phyloP scores from a whole-genome alignment of 108 stramenopile species.

The Nannochloropsis oceanica region DNA sequence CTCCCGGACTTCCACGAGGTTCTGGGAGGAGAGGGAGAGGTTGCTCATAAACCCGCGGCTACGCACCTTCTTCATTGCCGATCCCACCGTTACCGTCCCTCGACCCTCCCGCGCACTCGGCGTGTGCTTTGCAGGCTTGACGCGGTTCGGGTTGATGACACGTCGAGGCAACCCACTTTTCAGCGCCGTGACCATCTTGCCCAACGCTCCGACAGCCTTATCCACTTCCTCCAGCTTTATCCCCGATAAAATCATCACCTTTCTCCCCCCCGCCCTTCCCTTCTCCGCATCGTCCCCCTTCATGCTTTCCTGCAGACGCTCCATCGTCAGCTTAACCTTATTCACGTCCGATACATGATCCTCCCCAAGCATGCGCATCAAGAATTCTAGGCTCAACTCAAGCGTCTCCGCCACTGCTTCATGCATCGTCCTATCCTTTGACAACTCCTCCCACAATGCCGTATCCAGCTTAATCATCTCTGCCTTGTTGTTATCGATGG shows the following conservation, averaged over 20 bases:
- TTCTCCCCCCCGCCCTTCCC: not conserved
- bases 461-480: not conserved
- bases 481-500: not conserved
- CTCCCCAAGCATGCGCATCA: slow-evolving; percentile 8
- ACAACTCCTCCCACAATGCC: not conserved
- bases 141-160: not conserved
- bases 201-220: not conserved
- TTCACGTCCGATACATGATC: slow-evolving; percentile 47
- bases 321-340: not conserved
- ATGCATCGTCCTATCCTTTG: not conserved
- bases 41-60: not conserved
- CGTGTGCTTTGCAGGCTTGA: not conserved
- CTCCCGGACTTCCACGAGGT: not conserved
- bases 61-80: not conserved
- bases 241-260: not conserved
- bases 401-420: not conserved
- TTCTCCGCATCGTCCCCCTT: not conserved
- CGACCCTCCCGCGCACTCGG: not conserved
- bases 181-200: not conserved
- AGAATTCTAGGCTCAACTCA: not conserved
- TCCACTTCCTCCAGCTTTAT: not conserved
- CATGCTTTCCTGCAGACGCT: not conserved
- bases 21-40: not conserved
- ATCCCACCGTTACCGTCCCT: not conserved
- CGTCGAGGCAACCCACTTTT: not conserved